Evolutionary conservation across 371 early-diverging fungal species (phyloP).

Genomic region (Circinella minor): DNA sequence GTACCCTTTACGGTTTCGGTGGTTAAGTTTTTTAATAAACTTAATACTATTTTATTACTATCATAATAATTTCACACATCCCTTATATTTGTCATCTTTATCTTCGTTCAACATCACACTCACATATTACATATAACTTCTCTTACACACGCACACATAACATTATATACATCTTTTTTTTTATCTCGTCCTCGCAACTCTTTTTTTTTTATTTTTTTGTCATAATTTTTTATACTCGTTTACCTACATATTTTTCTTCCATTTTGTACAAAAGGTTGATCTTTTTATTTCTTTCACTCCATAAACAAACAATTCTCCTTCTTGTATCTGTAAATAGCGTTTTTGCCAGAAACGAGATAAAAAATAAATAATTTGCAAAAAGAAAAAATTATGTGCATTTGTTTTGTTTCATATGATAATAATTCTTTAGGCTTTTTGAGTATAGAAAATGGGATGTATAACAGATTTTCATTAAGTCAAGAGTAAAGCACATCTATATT

Average conservation of each 20-base stretch:
- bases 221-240: conserved; percentile 15
- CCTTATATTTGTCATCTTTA: neutral
- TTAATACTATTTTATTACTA: neutral
- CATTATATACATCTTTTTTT: conserved; percentile 5
- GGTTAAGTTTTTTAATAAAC: conserved; percentile 21
- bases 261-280: conserved; percentile 5
- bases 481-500: too few species aligned
- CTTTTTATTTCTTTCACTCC: too few species aligned
- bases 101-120: neutral
- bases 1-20: conserved; percentile 74
- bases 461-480: too few species aligned
- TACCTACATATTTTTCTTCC: neutral
- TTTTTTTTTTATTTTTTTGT: conserved; percentile 19
- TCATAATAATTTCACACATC: neutral
- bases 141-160: neutral
- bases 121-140: neutral
- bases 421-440: too few species aligned
- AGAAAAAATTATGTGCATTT: neutral
- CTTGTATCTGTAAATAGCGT: conserved; percentile 20
- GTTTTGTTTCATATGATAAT: too few species aligned
- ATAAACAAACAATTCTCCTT: neutral
- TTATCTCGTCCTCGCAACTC: conserved; percentile 7
- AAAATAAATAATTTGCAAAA: conserved; percentile 1
- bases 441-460: too few species aligned
- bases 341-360: conserved; percentile 7